A percentile compares a stretch with the other conserved stretches of the same genome.
Conservation (phyloP, 345 rosid genomes). For the Acer negundo region DNA sequence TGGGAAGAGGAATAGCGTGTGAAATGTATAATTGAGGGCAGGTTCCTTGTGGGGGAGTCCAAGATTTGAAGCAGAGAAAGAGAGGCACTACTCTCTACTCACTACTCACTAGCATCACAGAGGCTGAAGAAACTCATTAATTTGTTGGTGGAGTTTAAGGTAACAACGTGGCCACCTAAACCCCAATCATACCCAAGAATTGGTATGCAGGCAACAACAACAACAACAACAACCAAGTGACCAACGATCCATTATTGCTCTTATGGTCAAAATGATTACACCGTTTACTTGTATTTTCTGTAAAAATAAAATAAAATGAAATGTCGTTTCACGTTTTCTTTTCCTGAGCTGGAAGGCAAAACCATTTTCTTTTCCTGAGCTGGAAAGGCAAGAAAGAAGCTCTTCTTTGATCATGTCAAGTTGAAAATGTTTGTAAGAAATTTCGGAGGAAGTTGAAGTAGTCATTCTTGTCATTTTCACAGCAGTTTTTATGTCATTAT, state of each 20-base stretch:
- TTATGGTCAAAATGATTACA: background rate
- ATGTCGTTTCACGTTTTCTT: background rate
- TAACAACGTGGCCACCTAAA: slow-evolving; percentile 5
- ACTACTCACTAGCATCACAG: no score
- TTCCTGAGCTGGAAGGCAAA: background rate
- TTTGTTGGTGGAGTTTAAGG: background rate
- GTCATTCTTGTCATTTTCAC: slow-evolving; percentile 25
- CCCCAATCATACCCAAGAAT: background rate
- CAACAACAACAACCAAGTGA: background rate
- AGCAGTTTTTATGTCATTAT: slow-evolving; percentile 21
- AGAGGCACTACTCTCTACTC: no score
- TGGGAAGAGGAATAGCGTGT: no score
- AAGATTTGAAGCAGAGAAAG: no score
- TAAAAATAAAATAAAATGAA: background rate
- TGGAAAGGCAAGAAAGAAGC: background rate
- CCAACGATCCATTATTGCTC: background rate
- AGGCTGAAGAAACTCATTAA: no score
- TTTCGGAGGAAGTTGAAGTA: background rate
- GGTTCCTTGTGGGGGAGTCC: no score
- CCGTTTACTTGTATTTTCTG: background rate
- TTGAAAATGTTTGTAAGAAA: background rate
- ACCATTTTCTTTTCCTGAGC: background rate
- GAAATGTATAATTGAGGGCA: no score
- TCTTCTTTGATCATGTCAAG: background rate
- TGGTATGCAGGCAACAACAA: background rate